phyloP scores from a whole-genome alignment of 108 stramenopile species.

The Conticribra weissflogii region DNA sequence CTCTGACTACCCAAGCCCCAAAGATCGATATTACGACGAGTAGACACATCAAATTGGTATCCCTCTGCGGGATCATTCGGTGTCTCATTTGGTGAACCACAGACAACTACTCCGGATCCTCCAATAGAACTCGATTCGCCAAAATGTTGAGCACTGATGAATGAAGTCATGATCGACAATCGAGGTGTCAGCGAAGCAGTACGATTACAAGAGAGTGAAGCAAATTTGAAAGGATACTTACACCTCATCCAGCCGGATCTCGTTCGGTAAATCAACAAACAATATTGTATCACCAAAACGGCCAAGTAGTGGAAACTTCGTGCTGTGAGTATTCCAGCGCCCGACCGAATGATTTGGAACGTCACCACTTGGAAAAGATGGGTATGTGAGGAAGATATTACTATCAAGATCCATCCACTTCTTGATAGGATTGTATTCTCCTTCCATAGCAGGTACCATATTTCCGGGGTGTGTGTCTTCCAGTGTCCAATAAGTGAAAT shows the following conservation, averaged over 20 bases:
- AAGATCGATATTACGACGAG: conserved; percentile 22
- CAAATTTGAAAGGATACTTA: too few relatives aligned
- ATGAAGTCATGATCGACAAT: too few relatives aligned
- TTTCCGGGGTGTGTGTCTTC: conserved; percentile 45
- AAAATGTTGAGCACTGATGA: conserved; percentile 40
- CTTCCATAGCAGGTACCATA: conserved; percentile 37
- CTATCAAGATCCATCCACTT: conserved; percentile 45
- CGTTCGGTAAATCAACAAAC: conserved; percentile 1
- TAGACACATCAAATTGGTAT: conserved; percentile 27
- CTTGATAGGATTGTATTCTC: conserved; percentile 38
- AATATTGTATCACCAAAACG: conserved; percentile 23
- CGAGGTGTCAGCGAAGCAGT: too few relatives aligned
- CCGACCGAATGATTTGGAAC: conserved; percentile 32
- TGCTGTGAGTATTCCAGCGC: conserved; percentile 41
- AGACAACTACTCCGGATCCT: conserved; percentile 46
- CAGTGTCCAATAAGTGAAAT: conserved; percentile 47
- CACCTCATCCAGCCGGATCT: conserved; percentile 41
- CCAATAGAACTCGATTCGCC: conserved; percentile 27
- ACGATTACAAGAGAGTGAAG: too few relatives aligned
- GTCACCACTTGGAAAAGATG: conserved; percentile 19
- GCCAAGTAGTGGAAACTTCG: conserved; percentile 27
- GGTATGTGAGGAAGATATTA: conserved; percentile 16
- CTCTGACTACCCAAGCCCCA: conserved; percentile 17
- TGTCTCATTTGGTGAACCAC: conserved; percentile 69
- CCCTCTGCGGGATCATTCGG: conserved; percentile 54